Base-by-base conservation (phyloP, 495 filamentous ascomycete genomes). In the Podospora comata region DNA sequence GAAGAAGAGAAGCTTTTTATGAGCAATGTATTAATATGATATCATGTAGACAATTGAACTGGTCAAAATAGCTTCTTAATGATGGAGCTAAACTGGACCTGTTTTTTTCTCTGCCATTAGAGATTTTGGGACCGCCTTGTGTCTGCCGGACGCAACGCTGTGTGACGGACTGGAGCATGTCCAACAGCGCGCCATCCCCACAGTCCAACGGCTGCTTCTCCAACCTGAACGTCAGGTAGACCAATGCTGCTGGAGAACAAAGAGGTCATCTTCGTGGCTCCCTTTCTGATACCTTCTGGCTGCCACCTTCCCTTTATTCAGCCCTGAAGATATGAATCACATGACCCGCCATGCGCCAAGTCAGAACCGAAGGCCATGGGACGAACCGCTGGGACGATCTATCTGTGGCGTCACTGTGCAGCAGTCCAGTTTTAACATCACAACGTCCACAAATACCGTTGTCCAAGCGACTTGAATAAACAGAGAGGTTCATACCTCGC, bases 351-450 rank as follows among this genome's bases (percentile, higher is more conserved):
- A 58, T 19, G 23, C 55, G 61, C 61, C 61, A 63, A 53, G 61
- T 19, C 18, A 23, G 27, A 63, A 63, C 61, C 61, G 61, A 63
- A 48, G 28, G 32, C 11, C 28, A 53, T 63, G 61, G 61, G 61
- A 63, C 32, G 30, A 63, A 44, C 61, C 0, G 34, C 16, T 48
- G 39, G 19, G 18, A 9, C 61, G n/a, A 63, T 63, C 61, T 15
- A 9, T 39, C 3, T 63, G 61, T 28, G 27, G 32, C 61, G 61
- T 63, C 61, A 63, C 61, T 15, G 27, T 63, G 61, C 61, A 63
- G 28, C 19, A 58, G 23, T 20, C 55, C 55, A 58, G n/a, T 58
- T 26, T 20, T n/a, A 58, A 58, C 55, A 58, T 18, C 39, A 16
- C 39, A 48, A 48, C 39, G 39, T 48, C 39, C 39, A 48, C 7